phyloP scores from a whole-genome alignment of 495 filamentous ascomycete genomes.

The Aspergillus heteromorphus region DNA sequence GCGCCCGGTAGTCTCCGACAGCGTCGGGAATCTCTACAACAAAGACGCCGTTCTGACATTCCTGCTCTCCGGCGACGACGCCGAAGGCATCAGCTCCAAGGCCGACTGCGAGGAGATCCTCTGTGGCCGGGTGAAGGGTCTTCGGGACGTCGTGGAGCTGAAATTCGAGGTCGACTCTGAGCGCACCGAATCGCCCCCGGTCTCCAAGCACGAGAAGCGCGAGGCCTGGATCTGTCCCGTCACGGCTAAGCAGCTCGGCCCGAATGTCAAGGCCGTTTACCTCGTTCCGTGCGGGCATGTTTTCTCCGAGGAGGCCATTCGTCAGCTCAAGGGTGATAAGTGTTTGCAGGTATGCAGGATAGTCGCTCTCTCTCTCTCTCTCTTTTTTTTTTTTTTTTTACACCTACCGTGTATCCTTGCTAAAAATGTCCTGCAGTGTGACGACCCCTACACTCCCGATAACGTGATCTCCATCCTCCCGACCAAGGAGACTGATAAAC shows the following conservation, averaged over 20 bases:
- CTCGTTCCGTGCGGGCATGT: conserved; percentile 94
- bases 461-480: conserved; percentile 83
- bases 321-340: conserved; percentile 62
- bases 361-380: neutral
- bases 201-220: conserved; percentile 39
- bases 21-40: conserved; percentile 81
- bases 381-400: no score
- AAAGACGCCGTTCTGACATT: conserved; percentile 86
- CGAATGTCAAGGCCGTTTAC: conserved; percentile 76
- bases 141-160: conserved; percentile 86
- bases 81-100: conserved; percentile 44
- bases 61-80: conserved; percentile 61
- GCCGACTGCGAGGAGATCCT: conserved; percentile 62
- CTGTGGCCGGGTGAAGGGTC: conserved; percentile 65
- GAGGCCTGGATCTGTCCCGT: conserved; percentile 77
- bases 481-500: conserved; percentile 61
- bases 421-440: conserved; percentile 48
- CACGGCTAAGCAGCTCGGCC: conserved; percentile 79
- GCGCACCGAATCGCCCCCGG: conserved; percentile 24
- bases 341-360: conserved; percentile 51
- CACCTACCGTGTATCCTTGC: neutral
- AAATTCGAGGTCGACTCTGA: conserved; percentile 61
- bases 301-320: conserved; percentile 78
- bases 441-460: conserved; percentile 63
- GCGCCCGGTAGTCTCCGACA: conserved; percentile 78